Evolutionary conservation across 1,284 basidiomycete species (phyloP).

Genomic region (Fomitopsis pinicola): DNA sequence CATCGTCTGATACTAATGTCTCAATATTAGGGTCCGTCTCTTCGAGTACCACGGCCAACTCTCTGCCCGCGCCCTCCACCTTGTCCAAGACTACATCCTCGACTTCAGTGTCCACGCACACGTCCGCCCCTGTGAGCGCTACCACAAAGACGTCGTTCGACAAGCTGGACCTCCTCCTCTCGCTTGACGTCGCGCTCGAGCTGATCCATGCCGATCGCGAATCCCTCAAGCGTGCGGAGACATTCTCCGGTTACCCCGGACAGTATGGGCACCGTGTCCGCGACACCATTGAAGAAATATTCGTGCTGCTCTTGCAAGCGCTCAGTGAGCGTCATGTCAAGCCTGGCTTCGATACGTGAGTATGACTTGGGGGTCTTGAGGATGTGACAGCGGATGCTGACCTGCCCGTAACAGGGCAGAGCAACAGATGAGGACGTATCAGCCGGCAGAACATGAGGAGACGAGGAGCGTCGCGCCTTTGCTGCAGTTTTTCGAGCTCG

Average conservation of each 20-base stretch:
- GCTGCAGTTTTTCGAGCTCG: constrained; percentile 96
- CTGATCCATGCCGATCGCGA: constrained; percentile 92
- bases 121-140: constrained; percentile 14
- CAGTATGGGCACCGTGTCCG: constrained; percentile 76
- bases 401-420: constrained; percentile 52
- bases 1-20: background rate
- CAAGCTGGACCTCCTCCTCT: constrained; percentile 83
- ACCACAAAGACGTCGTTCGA: constrained; percentile 36
- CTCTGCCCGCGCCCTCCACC: background rate
- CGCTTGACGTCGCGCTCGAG: constrained; percentile 87
- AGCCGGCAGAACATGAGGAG: constrained; percentile 78
- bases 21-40: constrained; percentile 18
- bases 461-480: constrained; percentile 84
- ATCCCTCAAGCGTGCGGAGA: constrained; percentile 87
- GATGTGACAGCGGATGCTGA: background rate
- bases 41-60: constrained; percentile 13
- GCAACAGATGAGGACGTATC: constrained; percentile 83
- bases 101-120: constrained; percentile 14
- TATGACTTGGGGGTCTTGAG: background rate
- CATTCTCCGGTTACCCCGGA: constrained; percentile 83
- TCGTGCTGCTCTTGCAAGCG: constrained; percentile 79
- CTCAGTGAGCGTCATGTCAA: constrained; percentile 79
- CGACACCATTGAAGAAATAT: constrained; percentile 90
- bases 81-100: constrained; percentile 12
- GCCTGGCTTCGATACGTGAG: constrained; percentile 82